phyloP scores from a whole-genome alignment of 2,329 filamentous ascomycete genomes.

The Fusarium chlamydosporum region DNA sequence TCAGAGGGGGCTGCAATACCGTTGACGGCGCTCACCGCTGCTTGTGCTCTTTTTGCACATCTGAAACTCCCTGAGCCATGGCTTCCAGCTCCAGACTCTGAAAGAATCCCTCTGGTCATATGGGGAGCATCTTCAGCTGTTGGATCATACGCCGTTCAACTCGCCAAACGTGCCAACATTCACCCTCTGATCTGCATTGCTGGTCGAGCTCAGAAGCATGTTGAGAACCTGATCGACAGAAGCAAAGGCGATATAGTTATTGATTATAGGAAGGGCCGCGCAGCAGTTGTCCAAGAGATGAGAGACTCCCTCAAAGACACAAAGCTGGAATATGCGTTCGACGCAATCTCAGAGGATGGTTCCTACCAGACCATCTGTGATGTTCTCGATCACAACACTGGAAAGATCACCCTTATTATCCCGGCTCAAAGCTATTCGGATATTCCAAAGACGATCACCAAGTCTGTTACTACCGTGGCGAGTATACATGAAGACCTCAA shows the following conservation, averaged over 20 bases:
- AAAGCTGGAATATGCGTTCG: slow-evolving; percentile 26
- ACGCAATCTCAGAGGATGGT: slow-evolving; percentile 32
- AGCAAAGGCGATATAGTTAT: slow-evolving; percentile 32
- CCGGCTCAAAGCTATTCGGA: slow-evolving; percentile 34
- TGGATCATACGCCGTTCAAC: slow-evolving; percentile 28
- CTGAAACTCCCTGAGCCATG: slow-evolving; percentile 18
- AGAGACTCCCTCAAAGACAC: neutral
- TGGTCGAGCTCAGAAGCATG: slow-evolving; percentile 27
- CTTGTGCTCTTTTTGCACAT: slow-evolving; percentile 18
- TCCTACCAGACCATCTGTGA: slow-evolving; percentile 40
- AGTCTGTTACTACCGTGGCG: slow-evolving; percentile 29
- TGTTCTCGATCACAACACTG: slow-evolving; percentile 8
- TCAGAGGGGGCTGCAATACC: slow-evolving; percentile 26
- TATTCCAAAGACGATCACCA: slow-evolving; percentile 30
- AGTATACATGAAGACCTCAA: slow-evolving; percentile 31
- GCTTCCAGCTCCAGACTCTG: neutral
- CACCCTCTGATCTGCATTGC: slow-evolving; percentile 39
- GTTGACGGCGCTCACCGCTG: slow-evolving; percentile 28
- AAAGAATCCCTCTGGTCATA: slow-evolving; percentile 13
- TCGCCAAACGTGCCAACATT: slow-evolving; percentile 28
- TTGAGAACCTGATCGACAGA: slow-evolving; percentile 23
- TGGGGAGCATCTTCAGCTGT: slow-evolving; percentile 40
- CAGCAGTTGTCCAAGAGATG: slow-evolving; percentile 3
- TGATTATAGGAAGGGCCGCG: slow-evolving; percentile 26
- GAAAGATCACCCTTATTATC: slow-evolving; percentile 30